Conservation (phyloP, 192 early-diverging fungal species). For the Coemansia sp. region DNA sequence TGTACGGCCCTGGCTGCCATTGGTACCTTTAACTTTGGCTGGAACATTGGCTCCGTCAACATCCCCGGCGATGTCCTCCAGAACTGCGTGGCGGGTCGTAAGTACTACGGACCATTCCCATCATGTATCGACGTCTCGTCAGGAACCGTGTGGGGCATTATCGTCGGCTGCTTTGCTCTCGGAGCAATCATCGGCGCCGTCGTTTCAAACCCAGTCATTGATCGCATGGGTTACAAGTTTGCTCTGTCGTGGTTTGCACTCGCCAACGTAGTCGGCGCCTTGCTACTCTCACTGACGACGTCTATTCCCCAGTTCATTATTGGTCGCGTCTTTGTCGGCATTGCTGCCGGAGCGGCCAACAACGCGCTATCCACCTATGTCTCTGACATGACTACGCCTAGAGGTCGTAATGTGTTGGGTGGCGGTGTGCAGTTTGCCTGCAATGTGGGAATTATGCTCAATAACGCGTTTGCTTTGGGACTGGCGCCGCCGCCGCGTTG, state of each 20-base stretch:
- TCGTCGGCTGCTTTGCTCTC: slow-evolving; percentile 60
- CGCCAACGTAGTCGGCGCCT: slow-evolving; percentile 63
- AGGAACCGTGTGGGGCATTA: slow-evolving; percentile 56
- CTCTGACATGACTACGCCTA: slow-evolving; percentile 74
- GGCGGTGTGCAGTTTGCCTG: slow-evolving; percentile 74
- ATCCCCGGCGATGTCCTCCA: slow-evolving; percentile 60
- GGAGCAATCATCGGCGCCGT: slow-evolving; percentile 72
- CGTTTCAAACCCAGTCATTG: slow-evolving; percentile 60
- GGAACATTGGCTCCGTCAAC: slow-evolving; percentile 58
- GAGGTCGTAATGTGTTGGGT: slow-evolving; percentile 69
- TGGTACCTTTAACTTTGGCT: slow-evolving; percentile 57
- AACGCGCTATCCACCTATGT: slow-evolving; percentile 71
- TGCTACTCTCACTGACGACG: slow-evolving; percentile 64
- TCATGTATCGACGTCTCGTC: slow-evolving; percentile 49
- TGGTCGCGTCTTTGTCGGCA: slow-evolving; percentile 73
- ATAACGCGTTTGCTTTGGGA: slow-evolving; percentile 64
- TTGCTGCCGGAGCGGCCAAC: slow-evolving; percentile 67
- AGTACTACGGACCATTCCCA: slow-evolving; percentile 52
- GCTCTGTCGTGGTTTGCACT: slow-evolving; percentile 69
- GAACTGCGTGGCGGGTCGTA: slow-evolving; percentile 53
- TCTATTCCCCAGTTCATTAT: slow-evolving; percentile 64
- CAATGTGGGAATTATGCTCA: slow-evolving; percentile 75
- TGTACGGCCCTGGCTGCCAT: slow-evolving; percentile 51
- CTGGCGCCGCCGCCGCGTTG: slow-evolving; percentile 64
- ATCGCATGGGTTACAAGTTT: slow-evolving; percentile 64